phyloP scores from a whole-genome alignment of 768 basidiomycete genomes.

The Kwoniella shandongensis region DNA sequence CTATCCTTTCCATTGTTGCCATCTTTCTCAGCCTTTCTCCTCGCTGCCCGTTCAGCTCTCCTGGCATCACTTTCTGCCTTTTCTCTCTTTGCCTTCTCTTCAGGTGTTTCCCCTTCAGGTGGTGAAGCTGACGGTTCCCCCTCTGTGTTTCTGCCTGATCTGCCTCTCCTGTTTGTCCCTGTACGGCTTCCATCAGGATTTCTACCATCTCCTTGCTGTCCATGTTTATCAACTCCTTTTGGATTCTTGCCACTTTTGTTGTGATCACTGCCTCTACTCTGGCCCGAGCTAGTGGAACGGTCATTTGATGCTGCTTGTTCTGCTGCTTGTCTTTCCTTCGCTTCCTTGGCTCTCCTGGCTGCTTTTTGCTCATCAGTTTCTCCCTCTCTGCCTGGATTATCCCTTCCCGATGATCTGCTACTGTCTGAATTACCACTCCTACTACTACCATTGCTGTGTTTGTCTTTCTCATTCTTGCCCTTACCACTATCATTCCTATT shows the following conservation, averaged over 20 bases:
- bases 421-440: too few species aligned
- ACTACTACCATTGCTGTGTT: too few species aligned
- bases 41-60: constrained; percentile 2
- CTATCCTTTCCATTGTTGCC: constrained; percentile 60
- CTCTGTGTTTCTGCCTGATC: too few species aligned
- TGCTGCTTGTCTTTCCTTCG: constrained; percentile 2
- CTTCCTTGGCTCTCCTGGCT: constrained; percentile 7
- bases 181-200: too few species aligned
- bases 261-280: background rate
- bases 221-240: background rate
- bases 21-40: constrained; percentile 1
- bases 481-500: background rate
- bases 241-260: background rate
- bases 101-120: constrained; percentile 1
- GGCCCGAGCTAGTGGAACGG: background rate
- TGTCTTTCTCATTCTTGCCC: too few species aligned
- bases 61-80: background rate
- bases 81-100: background rate
- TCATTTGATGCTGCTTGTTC: too few species aligned
- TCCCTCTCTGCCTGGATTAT: too few species aligned
- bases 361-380: constrained; percentile 8
- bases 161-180: too few species aligned
- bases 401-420: too few species aligned
- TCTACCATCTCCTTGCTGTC: too few species aligned
- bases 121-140: too few species aligned